Base-by-base conservation (phyloP, 208 protist species). In the Porcisia hertigi region DNA sequence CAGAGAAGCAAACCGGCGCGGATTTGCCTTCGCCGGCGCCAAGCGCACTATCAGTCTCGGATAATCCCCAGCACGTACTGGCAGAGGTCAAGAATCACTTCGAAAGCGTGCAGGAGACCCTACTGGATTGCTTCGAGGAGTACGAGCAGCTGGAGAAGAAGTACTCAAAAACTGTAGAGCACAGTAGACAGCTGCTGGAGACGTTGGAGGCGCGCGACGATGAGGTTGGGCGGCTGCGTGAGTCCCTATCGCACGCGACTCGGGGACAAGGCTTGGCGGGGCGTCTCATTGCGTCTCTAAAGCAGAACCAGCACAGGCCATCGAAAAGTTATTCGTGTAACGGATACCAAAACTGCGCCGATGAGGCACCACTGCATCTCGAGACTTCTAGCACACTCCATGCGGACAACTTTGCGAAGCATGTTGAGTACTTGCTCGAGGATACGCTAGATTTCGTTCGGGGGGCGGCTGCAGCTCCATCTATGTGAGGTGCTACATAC, bases 81-180 rank as follows among this genome's bases (percentile, higher is more conserved):
- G 62, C 65, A 14, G 77, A 82, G 47, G 72, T 82, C 58, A 63
- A 58, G 23, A 82, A 77, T 67, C 75, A 82, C 72, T 82, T 82
- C 43, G 47, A 63, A n/a, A 82, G 47, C 30, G 77, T 77, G 36
- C 77, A 76, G 16, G 59, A 70, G 14, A 75, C 71, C 39, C 52
- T 82, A 39, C 72, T 82, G 25, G 77, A 45, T n/a, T 82, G 77
- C 67, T 59, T 82, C 14, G 77, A 69, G n/a, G 77, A 82, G 54
- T 82, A 82, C 66, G 52, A 73, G 53, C n/a, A 73, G 67, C 72
- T 82, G 58, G 77, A 82, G 59, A 65, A 82, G 45, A 82, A 82
- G 58, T 82, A 82, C 72, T 52, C 58, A 47, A 77, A 75, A 39
- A 82, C 77, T 8, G 77, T 82, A 18, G 77, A 82, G 66, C 71